phyloP scores from a whole-genome alignment of 352 stramenopile species.

The Thalassiosira exigua region DNA sequence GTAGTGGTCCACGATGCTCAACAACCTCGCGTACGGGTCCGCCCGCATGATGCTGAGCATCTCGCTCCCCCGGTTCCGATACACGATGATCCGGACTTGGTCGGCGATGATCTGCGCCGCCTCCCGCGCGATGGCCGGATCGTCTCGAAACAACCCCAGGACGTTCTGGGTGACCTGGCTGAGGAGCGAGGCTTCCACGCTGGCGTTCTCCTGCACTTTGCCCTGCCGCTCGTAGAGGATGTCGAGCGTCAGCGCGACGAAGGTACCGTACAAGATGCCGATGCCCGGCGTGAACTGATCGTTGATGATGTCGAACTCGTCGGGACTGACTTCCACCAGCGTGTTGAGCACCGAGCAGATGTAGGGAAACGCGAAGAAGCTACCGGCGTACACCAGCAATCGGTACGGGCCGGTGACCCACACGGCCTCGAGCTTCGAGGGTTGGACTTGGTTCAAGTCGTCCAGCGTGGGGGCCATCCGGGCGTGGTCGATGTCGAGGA shows the following conservation, averaged over 20 bases:
- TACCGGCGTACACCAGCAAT: conserved; percentile 32
- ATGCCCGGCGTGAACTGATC: conserved; percentile 74
- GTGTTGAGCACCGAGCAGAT: conserved; percentile 46
- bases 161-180: conserved; percentile 59
- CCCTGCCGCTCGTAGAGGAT: conserved; percentile 70
- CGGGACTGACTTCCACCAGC: conserved; percentile 43
- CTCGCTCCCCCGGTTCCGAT: conserved; percentile 56
- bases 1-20: conserved; percentile 50
- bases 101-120: conserved; percentile 63
- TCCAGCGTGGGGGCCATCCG: conserved; percentile 5
- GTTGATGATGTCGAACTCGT: conserved; percentile 61
- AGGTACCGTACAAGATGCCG: conserved; percentile 78
- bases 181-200: conserved; percentile 61
- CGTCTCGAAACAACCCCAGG: conserved; percentile 54
- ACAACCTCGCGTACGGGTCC: conserved; percentile 68
- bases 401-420: conserved; percentile 46
- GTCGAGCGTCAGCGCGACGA: conserved; percentile 71
- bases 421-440: conserved; percentile 28
- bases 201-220: conserved; percentile 64
- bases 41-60: conserved; percentile 69
- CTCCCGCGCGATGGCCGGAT: conserved; percentile 33
- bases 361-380: conserved; percentile 55
- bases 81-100: conserved; percentile 69
- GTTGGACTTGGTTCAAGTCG: conserved; percentile 38
- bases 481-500: conserved; percentile 25